Evolutionary conservation across 2,329 filamentous ascomycete genomes (phyloP), one percentile per base, ranked within the genome.

Genomic region (Calonectria crousiana): DNA sequence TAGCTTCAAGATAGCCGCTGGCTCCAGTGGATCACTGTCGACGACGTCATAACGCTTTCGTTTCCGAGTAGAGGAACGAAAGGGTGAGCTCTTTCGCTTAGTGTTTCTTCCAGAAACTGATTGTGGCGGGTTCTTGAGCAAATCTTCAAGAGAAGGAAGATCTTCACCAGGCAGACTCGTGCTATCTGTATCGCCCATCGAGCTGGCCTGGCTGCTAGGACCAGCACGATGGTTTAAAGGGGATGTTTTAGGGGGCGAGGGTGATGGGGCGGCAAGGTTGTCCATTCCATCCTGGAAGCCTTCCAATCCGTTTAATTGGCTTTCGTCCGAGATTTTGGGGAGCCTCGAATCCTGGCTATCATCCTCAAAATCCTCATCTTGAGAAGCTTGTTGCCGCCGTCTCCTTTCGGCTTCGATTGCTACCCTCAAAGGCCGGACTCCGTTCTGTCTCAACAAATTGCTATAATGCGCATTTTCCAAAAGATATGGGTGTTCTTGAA

Each of bases 401-500:
- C 66, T 71, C 34, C 80, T 80, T 53, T 82, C 75, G 69, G 78
- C 64, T 72, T 83, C 72, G 74, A 80, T 80, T 14, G 85, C 81
- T 51, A 90, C 83, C 68, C 86, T 86, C 41, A 92, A 79, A 0
- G 90, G 90, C 67, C 87, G 88, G 34, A 92, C 82, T 30, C 90
- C 90, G 71, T 90, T 90, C 4, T 87, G 87, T 78, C 88, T 90
- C 77, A 91, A 87, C 26, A 86, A 82, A 4, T 83, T 89, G 69
- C 87, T 88, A 79, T 91, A 92, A 34, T 88, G 87, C 0, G 87
- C 89, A 78, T 87, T 89, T 75, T 92, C 90, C 5, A 92, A 83
- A 8, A 89, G 82, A 75, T 92, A 92, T 4, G 90, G 90, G 56
- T 91, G 90, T 78, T 92, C 86, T 78, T 92, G 90, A 9, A 92